A percentile compares a stretch with the other conserved stretches of the same genome.
phyloP scores from a whole-genome alignment of 371 early-diverging fungal species.

The Mortierella sp. region DNA sequence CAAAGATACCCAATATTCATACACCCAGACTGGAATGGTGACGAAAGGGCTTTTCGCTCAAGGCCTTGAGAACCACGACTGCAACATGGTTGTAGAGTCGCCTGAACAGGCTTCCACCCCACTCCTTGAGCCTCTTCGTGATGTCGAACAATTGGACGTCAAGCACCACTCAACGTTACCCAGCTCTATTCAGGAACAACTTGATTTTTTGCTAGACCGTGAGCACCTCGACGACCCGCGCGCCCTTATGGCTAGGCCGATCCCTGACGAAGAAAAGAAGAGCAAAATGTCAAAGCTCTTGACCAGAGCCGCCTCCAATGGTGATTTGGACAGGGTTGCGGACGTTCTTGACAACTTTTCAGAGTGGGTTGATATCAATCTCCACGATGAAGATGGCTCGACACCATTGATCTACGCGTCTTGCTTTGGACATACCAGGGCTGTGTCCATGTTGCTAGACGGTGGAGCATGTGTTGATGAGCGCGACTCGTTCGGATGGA shows the following conservation, averaged over 20 bases:
- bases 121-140: background rate
- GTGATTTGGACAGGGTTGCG: slow-evolving; percentile 59
- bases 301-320: slow-evolving; percentile 67
- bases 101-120: background rate
- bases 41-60: background rate
- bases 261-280: slow-evolving; percentile 58
- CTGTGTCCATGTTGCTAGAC: slow-evolving; percentile 72
- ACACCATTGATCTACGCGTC: slow-evolving; percentile 88
- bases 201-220: too few species aligned
- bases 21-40: background rate
- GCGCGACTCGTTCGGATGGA: slow-evolving; percentile 91
- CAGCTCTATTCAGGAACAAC: too few species aligned
- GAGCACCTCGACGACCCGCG: slow-evolving; percentile 40
- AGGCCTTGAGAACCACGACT: background rate
- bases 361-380: slow-evolving; percentile 80
- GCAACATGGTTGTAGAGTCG: background rate
- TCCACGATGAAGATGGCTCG: slow-evolving; percentile 85
- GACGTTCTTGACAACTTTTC: slow-evolving; percentile 64
- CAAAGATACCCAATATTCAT: background rate
- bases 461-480: slow-evolving; percentile 81
- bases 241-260: slow-evolving; percentile 16
- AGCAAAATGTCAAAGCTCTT: slow-evolving; percentile 64
- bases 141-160: slow-evolving; percentile 7
- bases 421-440: slow-evolving; percentile 84
- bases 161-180: slow-evolving; percentile 2